Base-by-base conservation (phyloP, 352 stramenopile species). In the Pythium oligandrum region DNA sequence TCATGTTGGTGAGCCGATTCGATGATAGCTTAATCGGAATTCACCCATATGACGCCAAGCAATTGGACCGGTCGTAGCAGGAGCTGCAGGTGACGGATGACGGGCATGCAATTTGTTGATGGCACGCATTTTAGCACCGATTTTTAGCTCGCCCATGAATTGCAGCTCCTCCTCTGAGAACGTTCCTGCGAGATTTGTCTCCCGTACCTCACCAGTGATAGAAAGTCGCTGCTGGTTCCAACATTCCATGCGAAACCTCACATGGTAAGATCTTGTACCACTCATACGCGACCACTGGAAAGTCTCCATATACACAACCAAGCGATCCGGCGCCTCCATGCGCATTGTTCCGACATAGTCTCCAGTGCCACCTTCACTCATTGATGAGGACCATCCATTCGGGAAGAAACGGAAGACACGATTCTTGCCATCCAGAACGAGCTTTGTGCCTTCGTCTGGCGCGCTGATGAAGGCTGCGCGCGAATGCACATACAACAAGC, bases 321-420 rank as follows among this genome's bases (percentile, higher is more conserved):
- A 51, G 11, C 66, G 59, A 4, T 73, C 63, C 8, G 68, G 57
- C 5, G 52, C 59, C 43, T 85, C 72, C 17, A 78, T 61, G n/a
- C 70, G 70, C 44, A 85, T 78, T 44, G 71, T 66, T 9, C 68
- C 79, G 33, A 83, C 54, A 49, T 91, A 91, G 62, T 91, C 78
- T 32, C 80, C 80, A 2, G 49, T 45, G 5, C 48, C 58, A 0
- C 64, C 63, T 36, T 55, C 62, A 32, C 51, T 52, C 31, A 70
- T 61, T 30, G 53, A 63, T 26, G 77, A 70, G 31, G 74, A 53
- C 37, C 71, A 54, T 42, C 80, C 80, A 54, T 88, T 83, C 30
- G 71, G 66, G 12, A 82, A 74, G 30, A 81, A 46, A 4, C 75
- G 77, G 59, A 82, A 87, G 44, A 86, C 63, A 12, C 75, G 75